Evolutionary conservation across 257 asterid genomes (phyloP).

Genomic region (Orobanche coerulescens): DNA sequence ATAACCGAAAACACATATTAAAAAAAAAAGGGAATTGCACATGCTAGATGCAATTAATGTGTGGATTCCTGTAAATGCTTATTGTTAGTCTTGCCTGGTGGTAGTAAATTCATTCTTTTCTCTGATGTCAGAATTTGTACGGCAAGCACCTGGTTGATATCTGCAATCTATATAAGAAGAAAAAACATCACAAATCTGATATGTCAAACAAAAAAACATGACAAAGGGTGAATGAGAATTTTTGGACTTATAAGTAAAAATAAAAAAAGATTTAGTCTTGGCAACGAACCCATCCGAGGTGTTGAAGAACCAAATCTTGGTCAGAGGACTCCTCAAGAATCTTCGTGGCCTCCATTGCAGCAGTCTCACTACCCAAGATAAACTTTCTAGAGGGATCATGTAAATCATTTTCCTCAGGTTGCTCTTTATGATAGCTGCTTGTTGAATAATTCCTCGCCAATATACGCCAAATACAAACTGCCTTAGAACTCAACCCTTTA

Average conservation of each 20-base stretch:
- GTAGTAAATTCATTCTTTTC: constrained; percentile 48
- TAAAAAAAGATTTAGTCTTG: background rate
- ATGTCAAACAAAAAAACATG: constrained; percentile 17
- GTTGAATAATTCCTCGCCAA: constrained; percentile 66
- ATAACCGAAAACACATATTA: constrained; percentile 9
- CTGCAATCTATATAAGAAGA: constrained; percentile 66
- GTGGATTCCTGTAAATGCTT: constrained; percentile 1
- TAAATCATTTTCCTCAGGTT: constrained; percentile 34
- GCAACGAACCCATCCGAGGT: constrained; percentile 86
- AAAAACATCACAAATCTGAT: constrained; percentile 20
- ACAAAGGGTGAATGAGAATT: background rate
- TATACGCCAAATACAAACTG: constrained; percentile 81
- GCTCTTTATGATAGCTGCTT: constrained; percentile 35
- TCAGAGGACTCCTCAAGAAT: constrained; percentile 84
- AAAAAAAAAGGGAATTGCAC: background rate
- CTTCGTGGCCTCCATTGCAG: constrained; percentile 74
- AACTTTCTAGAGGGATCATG: constrained; percentile 34
- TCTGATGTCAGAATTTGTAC: constrained; percentile 81
- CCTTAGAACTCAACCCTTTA: constrained; percentile 85
- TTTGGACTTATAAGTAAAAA: background rate
- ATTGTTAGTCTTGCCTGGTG: constrained; percentile 60
- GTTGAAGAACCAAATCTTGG: constrained; percentile 82
- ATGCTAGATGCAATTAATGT: constrained; percentile 2
- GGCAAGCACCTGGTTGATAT: constrained; percentile 67
- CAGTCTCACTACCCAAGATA: constrained; percentile 42